Evolutionary conservation across 306 rosid genomes (phyloP).

Genomic region (Cyclanthera cordifolia): DNA sequence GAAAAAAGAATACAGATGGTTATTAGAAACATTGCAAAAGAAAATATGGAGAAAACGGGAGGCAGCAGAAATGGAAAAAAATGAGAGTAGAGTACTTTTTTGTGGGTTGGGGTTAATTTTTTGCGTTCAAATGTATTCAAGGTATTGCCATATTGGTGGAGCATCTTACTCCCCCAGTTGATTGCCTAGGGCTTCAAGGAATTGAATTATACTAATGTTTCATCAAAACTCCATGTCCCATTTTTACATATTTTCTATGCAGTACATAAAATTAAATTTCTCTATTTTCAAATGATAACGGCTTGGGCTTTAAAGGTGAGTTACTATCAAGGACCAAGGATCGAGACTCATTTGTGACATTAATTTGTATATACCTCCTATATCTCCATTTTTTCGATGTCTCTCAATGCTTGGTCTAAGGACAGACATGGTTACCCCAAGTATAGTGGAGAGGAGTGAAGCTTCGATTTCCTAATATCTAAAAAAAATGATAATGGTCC

Average conservation of each 20-base stretch:
- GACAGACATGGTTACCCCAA: too few relatives aligned
- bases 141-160: not conserved
- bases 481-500: too few relatives aligned
- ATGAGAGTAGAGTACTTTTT: not conserved
- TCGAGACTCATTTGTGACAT: too few relatives aligned
- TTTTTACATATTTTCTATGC: not conserved
- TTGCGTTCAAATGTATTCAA: not conserved
- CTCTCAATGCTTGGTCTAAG: too few relatives aligned
- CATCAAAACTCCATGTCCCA: not conserved
- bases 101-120: too few relatives aligned
- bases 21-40: slow-evolving; percentile 11
- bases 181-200: not conserved
- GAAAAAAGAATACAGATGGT: not conserved
- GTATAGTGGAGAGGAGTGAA: too few relatives aligned
- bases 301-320: too few relatives aligned
- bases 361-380: too few relatives aligned
- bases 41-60: not conserved
- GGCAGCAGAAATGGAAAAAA: not conserved
- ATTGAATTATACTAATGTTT: not conserved
- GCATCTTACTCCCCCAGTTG: not conserved
- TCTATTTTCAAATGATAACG: not conserved
- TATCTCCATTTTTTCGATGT: too few relatives aligned
- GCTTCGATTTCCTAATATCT: too few relatives aligned
- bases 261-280: not conserved
- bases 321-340: too few relatives aligned